A percentile compares a stretch with the other conserved stretches of the same genome.
phyloP scores from a whole-genome alignment of 1,284 basidiomycete genomes.

The Tylopilus sp. region DNA sequence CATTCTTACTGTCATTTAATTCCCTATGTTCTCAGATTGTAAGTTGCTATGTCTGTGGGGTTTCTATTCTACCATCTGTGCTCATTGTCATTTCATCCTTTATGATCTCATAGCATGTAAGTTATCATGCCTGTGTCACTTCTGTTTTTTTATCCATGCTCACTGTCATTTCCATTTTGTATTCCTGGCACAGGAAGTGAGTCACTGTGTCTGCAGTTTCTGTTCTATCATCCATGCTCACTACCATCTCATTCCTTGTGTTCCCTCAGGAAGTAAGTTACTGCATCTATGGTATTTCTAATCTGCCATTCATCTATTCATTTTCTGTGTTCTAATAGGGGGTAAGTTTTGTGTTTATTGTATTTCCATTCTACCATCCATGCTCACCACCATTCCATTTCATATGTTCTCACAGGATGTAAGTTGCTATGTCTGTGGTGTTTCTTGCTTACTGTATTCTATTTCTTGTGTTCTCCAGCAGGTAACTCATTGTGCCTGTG shows the following conservation, averaged over 20 bases:
- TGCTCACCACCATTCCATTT: background rate
- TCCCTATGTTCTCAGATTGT: too few species aligned
- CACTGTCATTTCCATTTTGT: background rate
- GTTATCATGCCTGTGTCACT: fast-evolving
- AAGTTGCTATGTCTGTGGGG: too few species aligned
- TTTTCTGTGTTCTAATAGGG: background rate
- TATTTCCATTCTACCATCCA: background rate
- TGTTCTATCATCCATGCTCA: background rate
- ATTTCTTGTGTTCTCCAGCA: background rate
- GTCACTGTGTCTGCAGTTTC: background rate
- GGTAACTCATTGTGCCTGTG: background rate
- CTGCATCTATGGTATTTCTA: background rate
- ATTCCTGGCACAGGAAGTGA: background rate
- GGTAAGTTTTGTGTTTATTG: background rate
- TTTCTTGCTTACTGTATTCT: too few species aligned
- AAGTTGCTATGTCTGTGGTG: background rate
- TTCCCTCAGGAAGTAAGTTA: background rate
- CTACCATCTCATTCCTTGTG: background rate
- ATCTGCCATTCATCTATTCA: too few species aligned
- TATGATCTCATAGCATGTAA: background rate
- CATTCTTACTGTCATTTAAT: too few species aligned
- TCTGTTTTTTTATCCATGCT: background rate
- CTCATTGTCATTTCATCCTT: background rate
- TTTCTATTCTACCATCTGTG: too few species aligned
- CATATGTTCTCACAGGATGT: background rate